phyloP scores from a whole-genome alignment of 495 filamentous ascomycete species.

The Penicillium malachiteum region DNA sequence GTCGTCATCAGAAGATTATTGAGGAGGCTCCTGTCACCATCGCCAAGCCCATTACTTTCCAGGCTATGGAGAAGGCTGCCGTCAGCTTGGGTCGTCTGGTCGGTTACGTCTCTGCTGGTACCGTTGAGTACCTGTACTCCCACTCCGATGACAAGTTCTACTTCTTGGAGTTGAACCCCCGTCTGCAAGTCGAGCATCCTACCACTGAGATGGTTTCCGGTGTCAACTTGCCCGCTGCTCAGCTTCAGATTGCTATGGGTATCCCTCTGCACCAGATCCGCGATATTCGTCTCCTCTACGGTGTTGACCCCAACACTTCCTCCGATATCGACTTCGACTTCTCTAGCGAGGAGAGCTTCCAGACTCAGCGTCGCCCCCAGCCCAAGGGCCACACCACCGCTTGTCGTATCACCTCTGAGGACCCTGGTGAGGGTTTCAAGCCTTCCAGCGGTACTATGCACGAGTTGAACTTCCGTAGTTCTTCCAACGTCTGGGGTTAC shows the following conservation, averaged over 20 bases:
- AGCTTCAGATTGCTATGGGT: constrained; percentile 99
- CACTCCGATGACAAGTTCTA: constrained; percentile 99
- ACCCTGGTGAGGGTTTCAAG: constrained; percentile 99
- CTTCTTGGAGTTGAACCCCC: constrained; percentile 96
- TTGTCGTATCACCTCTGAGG: constrained; percentile 98
- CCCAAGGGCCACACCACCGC: constrained; percentile 97
- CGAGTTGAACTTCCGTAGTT: constrained; percentile 97
- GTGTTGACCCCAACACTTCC: constrained; percentile 83
- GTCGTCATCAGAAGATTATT: constrained; percentile 99
- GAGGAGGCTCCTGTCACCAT: constrained; percentile 98
- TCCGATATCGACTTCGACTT: constrained; percentile 96
- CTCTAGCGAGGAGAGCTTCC: constrained; percentile 76
- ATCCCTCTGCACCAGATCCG: constrained; percentile 91
- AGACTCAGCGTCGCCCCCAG: constrained; percentile 82
- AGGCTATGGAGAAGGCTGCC: constrained; percentile 93
- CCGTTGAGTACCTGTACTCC: constrained; percentile 98
- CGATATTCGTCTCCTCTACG: constrained; percentile 94
- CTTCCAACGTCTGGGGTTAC: constrained; percentile 99
- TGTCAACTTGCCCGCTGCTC: constrained; percentile 94
- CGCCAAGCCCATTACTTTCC: constrained; percentile 83
- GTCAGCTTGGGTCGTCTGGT: constrained; percentile 91
- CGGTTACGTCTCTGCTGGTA: constrained; percentile 97
- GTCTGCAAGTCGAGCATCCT: constrained; percentile 98
- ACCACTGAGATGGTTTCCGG: constrained; percentile 99
- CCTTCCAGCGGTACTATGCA: constrained; percentile 98